Base-by-base conservation (phyloP, 495 filamentous ascomycete genomes). In the Xylaria longipes region DNA sequence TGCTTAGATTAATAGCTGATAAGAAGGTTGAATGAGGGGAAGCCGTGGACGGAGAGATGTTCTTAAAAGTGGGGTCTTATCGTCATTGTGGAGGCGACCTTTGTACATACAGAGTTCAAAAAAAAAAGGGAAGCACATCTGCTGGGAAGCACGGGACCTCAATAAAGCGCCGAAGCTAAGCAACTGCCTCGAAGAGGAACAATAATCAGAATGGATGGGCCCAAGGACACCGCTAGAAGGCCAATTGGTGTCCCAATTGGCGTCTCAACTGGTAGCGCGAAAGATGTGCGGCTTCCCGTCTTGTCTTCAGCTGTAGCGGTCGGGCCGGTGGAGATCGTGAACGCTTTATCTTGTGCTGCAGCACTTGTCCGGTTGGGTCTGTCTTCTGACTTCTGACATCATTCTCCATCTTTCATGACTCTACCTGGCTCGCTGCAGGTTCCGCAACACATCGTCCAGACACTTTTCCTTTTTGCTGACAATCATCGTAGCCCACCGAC, bases 351-450 rank as follows among this genome's bases (percentile, higher is more conserved):
- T 50, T 58, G 27, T 58, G 27, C 27, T 33, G 29, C 62, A 50
- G 41, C 45, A 45, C 45, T 52, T 37, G 63, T n/a, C 8, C 63
- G 11, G n/a, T 22, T 68, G 27, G n/a, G n/a, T 45, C 48, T n/a
- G n/a, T n/a, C n/a, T n/a, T n/a, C n/a, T n/a, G n/a, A n/a, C n/a
- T 58, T 50, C 45, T 71, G 69, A 71, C 69, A 71, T 71, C 69
- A 71, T 71, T 65, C 62, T 46, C 50, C 69, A 56, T 65, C 46
- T 66, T 71, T 71, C 35, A 50, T 71, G 69, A 60, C 69, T 66
- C 62, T 71, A 11, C 31, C 39, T 71, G 1, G 2, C 57, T 20
- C 22, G 17, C 41, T 70, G 29, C 17, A 27, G 46, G 15, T 67
- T 9, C 41, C 37, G 15, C 2, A 25, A 29, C 25, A 22, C 27